These are phyloP conservation scores for Candida adriatica DNA, from an alignment of 805 yeast genomes.

Conservation along the genomic window DNA sequence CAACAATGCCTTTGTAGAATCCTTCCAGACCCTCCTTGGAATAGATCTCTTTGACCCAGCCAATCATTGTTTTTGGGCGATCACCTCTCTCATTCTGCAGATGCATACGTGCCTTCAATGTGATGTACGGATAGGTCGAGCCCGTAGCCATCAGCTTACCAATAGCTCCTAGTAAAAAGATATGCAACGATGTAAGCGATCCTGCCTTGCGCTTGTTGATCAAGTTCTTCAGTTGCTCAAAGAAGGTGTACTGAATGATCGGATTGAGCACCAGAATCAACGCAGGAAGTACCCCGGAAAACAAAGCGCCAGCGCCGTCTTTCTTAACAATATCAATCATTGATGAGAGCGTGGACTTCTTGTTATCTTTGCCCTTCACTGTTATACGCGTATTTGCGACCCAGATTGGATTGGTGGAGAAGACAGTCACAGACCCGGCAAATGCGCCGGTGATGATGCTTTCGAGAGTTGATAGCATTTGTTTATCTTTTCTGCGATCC, in stretches of 20 bases:
- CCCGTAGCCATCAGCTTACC: slow-evolving; percentile 88
- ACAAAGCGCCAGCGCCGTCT: slow-evolving; percentile 68
- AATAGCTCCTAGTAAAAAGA: slow-evolving; percentile 81
- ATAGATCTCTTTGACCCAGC: slow-evolving; percentile 51
- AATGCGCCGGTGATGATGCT: slow-evolving; percentile 45
- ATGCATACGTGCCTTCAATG: slow-evolving; percentile 86
- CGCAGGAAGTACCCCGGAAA: slow-evolving; percentile 86
- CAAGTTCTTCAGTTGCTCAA: slow-evolving; percentile 74
- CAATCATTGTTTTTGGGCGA: slow-evolving; percentile 32
- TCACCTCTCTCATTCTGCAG: slow-evolving; percentile 37
- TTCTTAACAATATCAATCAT: slow-evolving; percentile 54
- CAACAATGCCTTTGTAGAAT: slow-evolving; percentile 73
- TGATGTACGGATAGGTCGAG: slow-evolving; percentile 85
- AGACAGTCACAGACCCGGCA: slow-evolving; percentile 82
- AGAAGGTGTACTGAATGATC: slow-evolving; percentile 84
- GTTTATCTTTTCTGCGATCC: slow-evolving; percentile 14
- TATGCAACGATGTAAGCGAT: slow-evolving; percentile 58
- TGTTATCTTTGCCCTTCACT: slow-evolving; percentile 33
- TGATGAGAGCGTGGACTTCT: slow-evolving; percentile 44
- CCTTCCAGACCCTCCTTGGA: slow-evolving; percentile 67
- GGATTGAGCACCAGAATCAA: slow-evolving; percentile 82
- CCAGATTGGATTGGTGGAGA: slow-evolving; percentile 88
- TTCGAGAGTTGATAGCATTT: slow-evolving; percentile 16
- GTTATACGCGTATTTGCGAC: slow-evolving; percentile 90
- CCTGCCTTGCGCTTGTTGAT: slow-evolving; percentile 48